Evolutionary conservation across 805 yeast genomes (phyloP), one percentile per base, ranked within the genome.

Genomic region (Starmerella geochares): DNA sequence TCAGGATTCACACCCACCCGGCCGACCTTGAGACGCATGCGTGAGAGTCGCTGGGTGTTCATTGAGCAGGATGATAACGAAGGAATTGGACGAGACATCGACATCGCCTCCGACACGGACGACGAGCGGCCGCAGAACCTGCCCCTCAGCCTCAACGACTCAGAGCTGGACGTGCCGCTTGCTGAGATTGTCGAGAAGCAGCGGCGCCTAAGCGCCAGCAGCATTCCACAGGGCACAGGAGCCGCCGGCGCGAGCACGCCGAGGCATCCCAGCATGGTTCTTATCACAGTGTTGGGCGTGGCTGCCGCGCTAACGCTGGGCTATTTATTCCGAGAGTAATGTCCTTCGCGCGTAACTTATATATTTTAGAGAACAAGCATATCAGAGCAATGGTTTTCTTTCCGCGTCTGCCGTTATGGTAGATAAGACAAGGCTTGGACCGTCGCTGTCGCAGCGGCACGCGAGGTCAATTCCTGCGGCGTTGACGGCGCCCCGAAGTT

Each of bases 101-200:
- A 43, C 17, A 5, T 19, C 4, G 23, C 42, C 20, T 20, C 32
- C 10, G 46, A 31, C 29, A 25, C 46, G 17, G 45, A 46, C 13
- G 46, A 29, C 46, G 46, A 31, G 37, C 21, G 37, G 21, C 28
- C 21, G 6, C 24, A 29, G 37, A 14, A 31, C 46, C 28, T 29
- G 37, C 37, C 37, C 20, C 5, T 9, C 16, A 16, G 47, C 19
- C 25, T 35, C 31, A 33, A 32, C 46, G 37, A 54, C 38, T 50
- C 33, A 21, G 53, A 52, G 35, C 47, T 55, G 9, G 57, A 55
- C 10, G 55, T 54, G 14, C 55, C 57, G 28, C 57, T 55, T 6
- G 40, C 51, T 2, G 57, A 54, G 21, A 38, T 55, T 21, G 51
- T 55, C 14, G 59, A 55, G 47, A 55, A 54, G 41, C 59, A 55